Evolutionary conservation across 179 eudicot genomes (phyloP), one percentile per base, ranked within the genome.

Genomic region (Beta lomatogona): DNA sequence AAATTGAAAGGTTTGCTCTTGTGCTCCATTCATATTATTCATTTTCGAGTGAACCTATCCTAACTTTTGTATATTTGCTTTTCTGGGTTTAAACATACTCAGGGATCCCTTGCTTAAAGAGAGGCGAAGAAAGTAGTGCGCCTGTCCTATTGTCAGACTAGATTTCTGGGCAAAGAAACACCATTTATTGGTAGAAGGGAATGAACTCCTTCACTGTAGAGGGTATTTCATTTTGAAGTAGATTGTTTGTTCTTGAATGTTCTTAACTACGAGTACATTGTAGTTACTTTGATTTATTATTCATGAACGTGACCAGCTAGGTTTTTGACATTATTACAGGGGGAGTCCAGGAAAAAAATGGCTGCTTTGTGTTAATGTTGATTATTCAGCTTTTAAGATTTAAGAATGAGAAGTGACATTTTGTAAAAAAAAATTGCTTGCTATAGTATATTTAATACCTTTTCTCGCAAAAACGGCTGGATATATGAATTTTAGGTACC

Each of bases 1-100:
- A 87, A 85, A 88, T 96, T 78, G 82, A 93, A 79, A 92, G 99
- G 99, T 96, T 68, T 54, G 83, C 31, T 64, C 59, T 52, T 48
- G 31, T 58, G 75, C 67, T 71, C 22, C 77, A 41, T 55, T 44
- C 16, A 55, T 71, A 22, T 4, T 36, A 31, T 14, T 8, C 3
- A n/a, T 50, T 15, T 57, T 0, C 44, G 53, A 41, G 61, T 19
- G 25, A 46, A 68, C 45, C 12, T 58, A 11, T 63, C 57, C 63
- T n/a, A 21, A 75, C 15, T 11, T 31, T 46, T 50, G 22, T 73
- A 13, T 50, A 50, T 52, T 21, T 72, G 9, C 14, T 19, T 28
- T 41, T 58, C 11, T 36, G 16, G 31, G 18, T 22, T 41, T 63
- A 4, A 48, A 14, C 25, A 13, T 41, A 22, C 9, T 71, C 86